These are phyloP conservation scores for Fusarium piperis DNA, from an alignment of 2,329 filamentous ascomycete species.

Conservation along the genomic window DNA sequence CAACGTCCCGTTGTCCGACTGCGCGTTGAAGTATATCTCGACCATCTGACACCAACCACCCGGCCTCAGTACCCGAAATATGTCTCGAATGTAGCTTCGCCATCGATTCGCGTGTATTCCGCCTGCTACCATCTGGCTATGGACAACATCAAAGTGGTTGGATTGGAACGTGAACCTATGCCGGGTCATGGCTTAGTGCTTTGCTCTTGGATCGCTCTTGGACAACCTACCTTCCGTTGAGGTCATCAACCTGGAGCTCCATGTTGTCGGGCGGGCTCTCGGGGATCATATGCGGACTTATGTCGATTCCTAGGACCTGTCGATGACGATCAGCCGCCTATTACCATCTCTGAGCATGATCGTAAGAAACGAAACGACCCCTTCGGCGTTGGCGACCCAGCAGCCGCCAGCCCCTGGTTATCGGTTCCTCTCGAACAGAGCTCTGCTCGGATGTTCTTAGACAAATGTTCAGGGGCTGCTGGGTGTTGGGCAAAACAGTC, in stretches of 20 bases:
- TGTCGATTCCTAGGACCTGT: slow-evolving; percentile 77
- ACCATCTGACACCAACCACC: slow-evolving; percentile 89
- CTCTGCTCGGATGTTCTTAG: neutral
- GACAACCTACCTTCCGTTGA: slow-evolving; percentile 67
- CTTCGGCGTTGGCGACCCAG: neutral
- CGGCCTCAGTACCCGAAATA: slow-evolving; percentile 74
- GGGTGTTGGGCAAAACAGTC: neutral
- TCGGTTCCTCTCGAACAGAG: neutral
- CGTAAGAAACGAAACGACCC: neutral
- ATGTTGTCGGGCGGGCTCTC: slow-evolving; percentile 73
- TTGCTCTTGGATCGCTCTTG: neutral
- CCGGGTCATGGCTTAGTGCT: slow-evolving; percentile 3
- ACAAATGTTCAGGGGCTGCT: neutral
- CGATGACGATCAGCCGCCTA: neutral
- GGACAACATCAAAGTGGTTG: slow-evolving; percentile 82
- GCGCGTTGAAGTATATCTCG: slow-evolving; percentile 87
- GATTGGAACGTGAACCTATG: slow-evolving; percentile 72
- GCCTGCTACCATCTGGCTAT: slow-evolving; percentile 77
- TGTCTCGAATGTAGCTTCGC: slow-evolving; percentile 79
- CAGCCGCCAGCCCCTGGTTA: neutral
- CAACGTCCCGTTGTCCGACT: slow-evolving; percentile 85
- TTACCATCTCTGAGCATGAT: neutral
- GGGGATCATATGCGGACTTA: slow-evolving; percentile 75
- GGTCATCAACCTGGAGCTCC: slow-evolving; percentile 76
- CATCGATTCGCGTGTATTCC: slow-evolving; percentile 80